Base-by-base conservation (phyloP, 2,329 filamentous ascomycete genomes). In the Ophiostoma ulmi region DNA sequence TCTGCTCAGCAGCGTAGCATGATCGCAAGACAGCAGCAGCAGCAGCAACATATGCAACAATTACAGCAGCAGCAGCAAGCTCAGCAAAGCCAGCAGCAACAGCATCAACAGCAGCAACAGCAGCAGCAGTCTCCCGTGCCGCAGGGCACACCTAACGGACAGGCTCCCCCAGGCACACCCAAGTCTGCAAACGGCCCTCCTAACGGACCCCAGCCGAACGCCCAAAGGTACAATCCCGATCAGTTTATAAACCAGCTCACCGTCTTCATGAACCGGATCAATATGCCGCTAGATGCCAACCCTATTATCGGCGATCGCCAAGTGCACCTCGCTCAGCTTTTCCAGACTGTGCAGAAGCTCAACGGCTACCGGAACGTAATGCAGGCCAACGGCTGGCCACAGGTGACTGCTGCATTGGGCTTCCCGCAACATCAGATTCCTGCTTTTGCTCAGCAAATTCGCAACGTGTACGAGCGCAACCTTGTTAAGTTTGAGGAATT, bases 311-410 rank as follows among this genome's bases (percentile, higher is more conserved):
- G 87, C 69, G 91, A 93, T 69, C 88, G 92, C 13, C 86, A 86
- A 0, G 83, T 98, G 52, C 90, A 90, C 75, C 80, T 97, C 14
- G 87, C 92, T 76, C 86, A 89, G 72, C 83, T 98, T 3, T 98
- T 96, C 78, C 87, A 90, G 72, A 83, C 87, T 0, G 91, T 97
- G 1, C 86, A 90, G 74, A 94, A 91, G 75, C 84, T 87, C 74
- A 92, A 91, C 35, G 93, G 93, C 5, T 95, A 90, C 70, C 91
- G 90, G 75, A 87, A 85, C 72, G 88, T 96, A 3, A 90, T 88
- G 0, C 85, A 86, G 35, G 83, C 83, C 35, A 91, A 92, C 73
- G 84, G 85, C 71, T 98, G 95, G 95, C 83, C 84, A 1, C 85
- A 88, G 68, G 83, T 97, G 70, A 89, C 92, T 0, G 86, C 88